Percentiles rank a stretch among this genome's conserved stretches.
Conservation (phyloP, 331 rosid species). For the Acacia pycnantha region DNA sequence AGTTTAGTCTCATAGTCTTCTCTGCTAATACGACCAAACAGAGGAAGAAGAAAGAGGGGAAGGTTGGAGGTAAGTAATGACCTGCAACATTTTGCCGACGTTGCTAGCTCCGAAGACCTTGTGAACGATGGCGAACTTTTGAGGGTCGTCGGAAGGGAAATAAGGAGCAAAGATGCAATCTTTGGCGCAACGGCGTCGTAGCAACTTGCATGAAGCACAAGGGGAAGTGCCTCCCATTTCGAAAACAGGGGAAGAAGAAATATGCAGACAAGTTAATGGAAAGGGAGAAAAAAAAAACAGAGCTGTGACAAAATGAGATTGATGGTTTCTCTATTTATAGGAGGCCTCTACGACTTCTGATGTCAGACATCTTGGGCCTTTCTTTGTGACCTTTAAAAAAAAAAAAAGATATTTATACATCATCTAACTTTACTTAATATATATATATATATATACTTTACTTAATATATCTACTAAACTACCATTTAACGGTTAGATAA, state of each 20-base stretch:
- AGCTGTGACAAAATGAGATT: constrained; percentile 32
- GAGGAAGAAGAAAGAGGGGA: background rate
- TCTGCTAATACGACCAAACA: background rate
- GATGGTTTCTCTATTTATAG: constrained; percentile 51
- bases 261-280: background rate
- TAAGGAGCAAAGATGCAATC: constrained; percentile 90
- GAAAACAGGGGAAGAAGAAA: background rate
- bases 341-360: constrained; percentile 36
- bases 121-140: constrained; percentile 86
- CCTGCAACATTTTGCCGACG: constrained; percentile 95
- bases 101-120: constrained; percentile 97
- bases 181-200: constrained; percentile 80
- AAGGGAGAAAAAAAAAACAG: background rate
- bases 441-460: no score
- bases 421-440: background rate
- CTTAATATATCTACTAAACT: background rate
- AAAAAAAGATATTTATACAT: no score
- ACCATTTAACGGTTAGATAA: no score
- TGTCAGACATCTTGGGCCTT: constrained; percentile 1
- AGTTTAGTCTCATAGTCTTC: background rate
- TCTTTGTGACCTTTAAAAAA: background rate
- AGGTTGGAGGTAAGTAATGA: background rate
- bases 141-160: constrained; percentile 88
- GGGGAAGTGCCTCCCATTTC: constrained; percentile 74
- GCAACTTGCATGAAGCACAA: constrained; percentile 95